These are phyloP conservation scores for Tulasnella sp. DNA, from an alignment of 768 basidiomycete species.

Conservation along the genomic window DNA sequence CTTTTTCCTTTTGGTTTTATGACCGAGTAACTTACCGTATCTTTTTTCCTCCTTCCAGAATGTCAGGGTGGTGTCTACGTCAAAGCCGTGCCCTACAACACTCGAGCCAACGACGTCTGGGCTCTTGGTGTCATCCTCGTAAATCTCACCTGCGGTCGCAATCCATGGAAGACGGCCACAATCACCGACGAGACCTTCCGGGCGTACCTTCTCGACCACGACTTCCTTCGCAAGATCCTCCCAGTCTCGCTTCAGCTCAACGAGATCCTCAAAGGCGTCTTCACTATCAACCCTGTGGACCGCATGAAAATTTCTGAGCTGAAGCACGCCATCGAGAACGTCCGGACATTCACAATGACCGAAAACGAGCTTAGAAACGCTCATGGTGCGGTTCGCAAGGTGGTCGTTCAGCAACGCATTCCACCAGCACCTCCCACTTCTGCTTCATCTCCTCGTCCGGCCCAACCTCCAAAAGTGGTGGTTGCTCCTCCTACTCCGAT, in stretches of 20 bases:
- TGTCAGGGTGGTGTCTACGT: conserved; percentile 38
- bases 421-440: neutral
- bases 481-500: neutral
- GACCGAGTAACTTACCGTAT: neutral
- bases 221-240: conserved; percentile 58
- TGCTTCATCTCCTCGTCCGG: neutral
- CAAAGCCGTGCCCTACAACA: conserved; percentile 41
- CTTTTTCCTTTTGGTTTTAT: neutral
- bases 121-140: conserved; percentile 52
- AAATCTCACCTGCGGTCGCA: conserved; percentile 71
- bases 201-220: conserved; percentile 57
- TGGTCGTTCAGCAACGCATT: conserved; percentile 16
- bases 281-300: conserved; percentile 51
- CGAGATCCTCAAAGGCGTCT: conserved; percentile 60
- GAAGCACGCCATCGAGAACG: conserved; percentile 44
- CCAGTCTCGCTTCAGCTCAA: conserved; percentile 66
- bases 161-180: conserved; percentile 69
- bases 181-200: conserved; percentile 64
- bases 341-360: conserved; percentile 56
- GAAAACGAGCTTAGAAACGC: conserved; percentile 39
- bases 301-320: conserved; percentile 61
- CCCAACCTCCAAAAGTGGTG: neutral
- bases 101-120: conserved; percentile 47
- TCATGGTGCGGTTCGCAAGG: conserved; percentile 26
- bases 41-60: conserved; percentile 27